Evolutionary conservation across 2,329 filamentous ascomycete species (phyloP).

Genomic region (Hypoxylon sp.): DNA sequence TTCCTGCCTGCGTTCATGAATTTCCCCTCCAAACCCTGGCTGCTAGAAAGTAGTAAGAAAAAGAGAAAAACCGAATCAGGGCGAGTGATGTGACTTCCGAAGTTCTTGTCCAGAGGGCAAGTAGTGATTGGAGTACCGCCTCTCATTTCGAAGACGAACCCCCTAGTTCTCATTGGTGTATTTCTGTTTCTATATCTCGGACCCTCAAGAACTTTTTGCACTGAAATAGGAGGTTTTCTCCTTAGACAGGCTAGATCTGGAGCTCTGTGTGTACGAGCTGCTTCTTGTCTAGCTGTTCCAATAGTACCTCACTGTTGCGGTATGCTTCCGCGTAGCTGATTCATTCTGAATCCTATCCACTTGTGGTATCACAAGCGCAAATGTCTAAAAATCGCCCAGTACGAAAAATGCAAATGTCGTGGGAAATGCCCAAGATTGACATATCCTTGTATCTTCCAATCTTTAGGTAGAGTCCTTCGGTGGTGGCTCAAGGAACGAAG

Average conservation of each 20-base stretch:
- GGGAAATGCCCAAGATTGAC: constrained; percentile 44
- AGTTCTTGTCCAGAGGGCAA: constrained; percentile 44
- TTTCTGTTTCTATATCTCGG: constrained; percentile 35
- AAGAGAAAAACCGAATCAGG: constrained; percentile 49
- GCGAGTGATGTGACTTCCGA: constrained; percentile 37
- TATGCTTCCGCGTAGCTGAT: constrained; percentile 44
- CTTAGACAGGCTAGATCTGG: constrained; percentile 41
- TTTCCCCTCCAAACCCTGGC: constrained; percentile 51
- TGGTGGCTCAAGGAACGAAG: constrained; percentile 34
- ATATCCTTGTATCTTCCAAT: constrained; percentile 39
- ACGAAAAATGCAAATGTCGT: constrained; percentile 48
- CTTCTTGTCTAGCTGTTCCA: constrained; percentile 40
- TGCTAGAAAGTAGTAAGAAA: constrained; percentile 53
- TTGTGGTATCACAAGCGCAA: constrained; percentile 47
- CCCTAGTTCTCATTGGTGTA: constrained; percentile 41
- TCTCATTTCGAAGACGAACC: constrained; percentile 41
- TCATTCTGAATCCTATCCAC: constrained; percentile 47
- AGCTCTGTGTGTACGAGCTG: constrained; percentile 36
- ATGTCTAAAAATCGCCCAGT: constrained; percentile 47
- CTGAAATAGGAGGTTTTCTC: constrained; percentile 37
- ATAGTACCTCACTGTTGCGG: constrained; percentile 41
- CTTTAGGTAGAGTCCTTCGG: constrained; percentile 10
- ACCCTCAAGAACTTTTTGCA: constrained; percentile 36
- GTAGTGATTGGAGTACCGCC: constrained; percentile 23
- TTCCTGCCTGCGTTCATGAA: constrained; percentile 55